phyloP scores from a whole-genome alignment of 257 asterid species.

The Rhazya stricta region DNA sequence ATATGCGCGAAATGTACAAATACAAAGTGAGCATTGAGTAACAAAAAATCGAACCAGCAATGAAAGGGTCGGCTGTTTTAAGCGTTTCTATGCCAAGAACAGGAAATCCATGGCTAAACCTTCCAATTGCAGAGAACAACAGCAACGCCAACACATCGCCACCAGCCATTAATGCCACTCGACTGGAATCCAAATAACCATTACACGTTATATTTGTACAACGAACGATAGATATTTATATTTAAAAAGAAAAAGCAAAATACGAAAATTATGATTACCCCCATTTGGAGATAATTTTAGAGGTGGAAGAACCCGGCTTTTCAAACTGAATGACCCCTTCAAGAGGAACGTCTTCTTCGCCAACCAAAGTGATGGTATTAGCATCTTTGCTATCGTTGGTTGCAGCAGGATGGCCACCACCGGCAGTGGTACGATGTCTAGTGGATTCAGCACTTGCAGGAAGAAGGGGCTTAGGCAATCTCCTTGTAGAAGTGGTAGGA shows the following conservation, averaged over 20 bases:
- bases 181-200: constrained; percentile 33
- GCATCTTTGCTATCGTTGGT: constrained; percentile 28
- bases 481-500: constrained; percentile 25
- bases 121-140: constrained; percentile 78
- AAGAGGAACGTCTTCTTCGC: constrained; percentile 52
- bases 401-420: constrained; percentile 31
- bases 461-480: constrained; percentile 35
- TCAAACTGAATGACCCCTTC: constrained; percentile 89
- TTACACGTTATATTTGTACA: neutral
- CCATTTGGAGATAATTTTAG: constrained; percentile 46
- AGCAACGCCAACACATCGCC: constrained; percentile 83
- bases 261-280: constrained; percentile 36
- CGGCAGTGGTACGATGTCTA: constrained; percentile 25
- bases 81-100: constrained; percentile 69
- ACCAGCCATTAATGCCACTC: constrained; percentile 71
- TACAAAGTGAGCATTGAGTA: neutral
- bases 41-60: constrained; percentile 52
- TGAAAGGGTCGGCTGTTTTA: constrained; percentile 79
- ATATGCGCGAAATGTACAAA: neutral
- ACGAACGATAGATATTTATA: neutral
- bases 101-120: constrained; percentile 75
- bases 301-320: constrained; percentile 44
- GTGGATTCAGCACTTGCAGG: constrained; percentile 36
- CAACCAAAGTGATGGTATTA: constrained; percentile 42
- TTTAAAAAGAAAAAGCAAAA: neutral